Evolutionary conservation across 1,284 basidiomycete genomes (phyloP), one percentile per base, ranked within the genome.

Genomic region (Melampsora larici-populina): DNA sequence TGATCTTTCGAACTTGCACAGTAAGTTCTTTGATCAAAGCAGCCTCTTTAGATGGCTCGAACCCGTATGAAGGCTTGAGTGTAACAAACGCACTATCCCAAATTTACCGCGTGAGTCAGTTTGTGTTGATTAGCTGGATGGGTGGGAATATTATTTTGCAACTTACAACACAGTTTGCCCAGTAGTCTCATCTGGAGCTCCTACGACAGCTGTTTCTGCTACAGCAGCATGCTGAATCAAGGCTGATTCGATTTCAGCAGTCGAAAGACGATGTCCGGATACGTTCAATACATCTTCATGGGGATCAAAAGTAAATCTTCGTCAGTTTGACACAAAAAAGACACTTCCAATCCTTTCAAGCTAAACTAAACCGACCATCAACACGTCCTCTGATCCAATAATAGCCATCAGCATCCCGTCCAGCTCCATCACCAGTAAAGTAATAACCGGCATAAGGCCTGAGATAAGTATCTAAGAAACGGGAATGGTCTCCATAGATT

Each of bases 391-490:
- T 95, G 86, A 99, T 98, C 84, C 83, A 84, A 79, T 84, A 92
- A 86, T 99, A 99, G 7, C 96, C 96, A 82, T 99, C 91, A 82
- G 92, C 89, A 84, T 99, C 97, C 65, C 95, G 89, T 31, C 91
- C 92, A 26, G 95, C 96, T 78, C 95, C 95, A 82, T 99, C 97
- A 49, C 97, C 96, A 26, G 95, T 99, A 86, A 93, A 98, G 88
- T 94, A 98, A 84, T 88, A 86, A 26, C 93, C 91, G 21, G 91
- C 90, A 85, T 93, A 93, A 7, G 83, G 88, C 84, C 88, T 89
- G 91, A 98, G 93, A 87, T 98, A 98, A 29, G 94, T 97, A 72
- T 98, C 95, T 48, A 97, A 86, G 84, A 92, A 94, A 70, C 93
- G 87, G 83, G 91, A 89, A 85, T 99, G 96, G 86, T 99, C 96